Conservation (phyloP, 2,329 filamentous ascomycete genomes). For the Orbilia javanica region DNA sequence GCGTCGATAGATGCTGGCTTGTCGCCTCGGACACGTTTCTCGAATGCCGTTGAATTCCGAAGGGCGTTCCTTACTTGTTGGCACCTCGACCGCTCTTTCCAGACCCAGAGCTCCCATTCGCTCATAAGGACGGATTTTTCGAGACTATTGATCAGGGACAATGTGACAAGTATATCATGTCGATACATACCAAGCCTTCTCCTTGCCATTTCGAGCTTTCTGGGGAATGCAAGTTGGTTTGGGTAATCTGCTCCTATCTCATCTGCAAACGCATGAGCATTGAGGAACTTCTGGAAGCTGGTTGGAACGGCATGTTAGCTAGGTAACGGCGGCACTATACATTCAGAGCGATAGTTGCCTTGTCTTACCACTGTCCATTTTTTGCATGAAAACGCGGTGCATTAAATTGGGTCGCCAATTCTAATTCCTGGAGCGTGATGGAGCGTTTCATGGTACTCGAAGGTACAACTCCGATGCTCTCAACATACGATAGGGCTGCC, state of each 20-base stretch:
- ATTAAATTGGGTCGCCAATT: slow-evolving; percentile 33
- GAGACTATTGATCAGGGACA: slow-evolving; percentile 88
- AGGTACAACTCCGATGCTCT: slow-evolving; percentile 38
- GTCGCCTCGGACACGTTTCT: slow-evolving; percentile 55
- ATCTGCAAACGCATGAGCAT: slow-evolving; percentile 29
- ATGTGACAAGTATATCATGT: slow-evolving; percentile 89
- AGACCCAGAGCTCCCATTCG: slow-evolving; percentile 94
- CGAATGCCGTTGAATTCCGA: slow-evolving; percentile 63
- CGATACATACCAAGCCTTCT: slow-evolving; percentile 85
- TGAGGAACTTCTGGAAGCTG: slow-evolving; percentile 54
- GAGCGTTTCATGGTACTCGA: slow-evolving; percentile 42
- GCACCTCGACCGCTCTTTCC: slow-evolving; percentile 82
- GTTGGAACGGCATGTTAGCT: background rate
- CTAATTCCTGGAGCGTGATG: slow-evolving; percentile 48
- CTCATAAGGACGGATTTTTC: slow-evolving; percentile 86
- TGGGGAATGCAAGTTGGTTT: slow-evolving; percentile 69
- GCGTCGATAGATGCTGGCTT: slow-evolving; percentile 27
- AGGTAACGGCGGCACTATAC: background rate
- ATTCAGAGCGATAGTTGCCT: background rate
- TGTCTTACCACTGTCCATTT: slow-evolving; percentile 42
- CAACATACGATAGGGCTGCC: slow-evolving; percentile 41
- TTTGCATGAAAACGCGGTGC: slow-evolving; percentile 25
- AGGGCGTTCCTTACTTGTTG: slow-evolving; percentile 71
- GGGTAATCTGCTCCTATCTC: slow-evolving; percentile 10
- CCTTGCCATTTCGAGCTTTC: slow-evolving; percentile 80